A percentile compares a stretch with the other conserved stretches of the same genome.
phyloP scores from a whole-genome alignment of 345 rosid genomes.

The Cardamine occulta region DNA sequence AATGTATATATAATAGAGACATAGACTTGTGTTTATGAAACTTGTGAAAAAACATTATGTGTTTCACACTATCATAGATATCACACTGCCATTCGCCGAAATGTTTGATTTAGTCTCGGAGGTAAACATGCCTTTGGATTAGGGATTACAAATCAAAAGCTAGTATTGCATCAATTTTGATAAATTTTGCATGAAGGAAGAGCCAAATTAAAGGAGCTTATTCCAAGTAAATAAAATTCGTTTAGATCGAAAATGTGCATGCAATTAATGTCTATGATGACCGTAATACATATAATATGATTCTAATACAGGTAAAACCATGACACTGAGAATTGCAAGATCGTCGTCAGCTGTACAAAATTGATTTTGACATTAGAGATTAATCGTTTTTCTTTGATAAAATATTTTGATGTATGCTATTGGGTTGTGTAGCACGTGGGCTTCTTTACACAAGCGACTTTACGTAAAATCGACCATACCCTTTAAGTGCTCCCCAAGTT shows the following conservation, averaged over 20 bases:
- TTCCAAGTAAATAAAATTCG: neutral
- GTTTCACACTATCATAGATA: too few species aligned
- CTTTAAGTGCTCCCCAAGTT: slow-evolving; percentile 32
- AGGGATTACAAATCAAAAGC: neutral
- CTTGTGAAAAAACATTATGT: neutral
- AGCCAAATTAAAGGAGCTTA: slow-evolving; percentile 1
- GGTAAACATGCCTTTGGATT: neutral
- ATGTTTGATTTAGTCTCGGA: neutral
- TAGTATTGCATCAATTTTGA: neutral
- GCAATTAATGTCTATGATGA: neutral
- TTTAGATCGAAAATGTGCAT: neutral
- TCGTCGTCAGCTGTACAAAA: neutral
- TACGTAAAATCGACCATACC: slow-evolving; percentile 30
- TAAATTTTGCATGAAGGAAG: neutral
- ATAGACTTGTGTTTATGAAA: too few species aligned
- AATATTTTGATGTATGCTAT: neutral
- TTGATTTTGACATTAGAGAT: neutral
- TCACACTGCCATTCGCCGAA: neutral
- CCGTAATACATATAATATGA: neutral
- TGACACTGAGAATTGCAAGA: neutral
- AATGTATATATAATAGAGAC: neutral
- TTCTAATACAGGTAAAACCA: neutral
- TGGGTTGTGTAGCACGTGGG: slow-evolving; percentile 34
- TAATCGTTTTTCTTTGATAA: neutral
- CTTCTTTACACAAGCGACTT: slow-evolving; percentile 20